Evolutionary conservation across 2,329 filamentous ascomycete genomes (phyloP), one percentile per base, ranked within the genome.

Genomic region (Aspergillus persii): DNA sequence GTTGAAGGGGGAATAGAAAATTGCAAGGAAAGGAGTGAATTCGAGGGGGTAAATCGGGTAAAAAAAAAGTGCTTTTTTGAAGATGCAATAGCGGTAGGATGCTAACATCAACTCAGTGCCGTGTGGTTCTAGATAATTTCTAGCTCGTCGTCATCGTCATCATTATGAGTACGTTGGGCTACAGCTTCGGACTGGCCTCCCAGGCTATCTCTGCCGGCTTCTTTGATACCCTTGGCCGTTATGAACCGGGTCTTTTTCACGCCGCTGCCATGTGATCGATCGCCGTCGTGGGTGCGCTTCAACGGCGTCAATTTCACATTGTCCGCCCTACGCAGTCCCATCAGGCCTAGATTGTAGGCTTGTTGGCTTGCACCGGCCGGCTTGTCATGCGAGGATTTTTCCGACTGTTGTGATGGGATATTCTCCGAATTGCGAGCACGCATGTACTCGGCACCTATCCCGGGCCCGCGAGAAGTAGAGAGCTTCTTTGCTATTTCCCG

Each of bases 181-280:
- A 49, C 67, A 65, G 49, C 79, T 54, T 84, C 83, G n/a, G 67
- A 62, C 26, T 66, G 65, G 4, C 74, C 79, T 8, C 87, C 86
- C 2, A 92, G 71, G 69, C 89, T 92, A 69, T 92, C 90, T 60
- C 89, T 81, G 1, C 90, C 90, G 3, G 90, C 89, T 74, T 91
- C 89, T 56, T 86, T 84, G 62, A 93, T 92, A 0, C 90, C 90
- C 71, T 88, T 90, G 47, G 87, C 86, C 29, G 90, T 91, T 46
- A 92, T 83, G 69, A 93, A 92, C n/a, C 89, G 81, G 54, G 89
- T 92, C 81, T 91, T 91, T 76, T 91, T 69, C 69, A 81, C 64
- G 61, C 71, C 73, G 60, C 70, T 70, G 29, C 68, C 68, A 54
- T 71, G 70, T 15, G 68, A 69, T 48, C 62, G 71, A 64, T 70